phyloP scores from a whole-genome alignment of 2,329 filamentous ascomycete species.

The Trichocomaceae sp. region DNA sequence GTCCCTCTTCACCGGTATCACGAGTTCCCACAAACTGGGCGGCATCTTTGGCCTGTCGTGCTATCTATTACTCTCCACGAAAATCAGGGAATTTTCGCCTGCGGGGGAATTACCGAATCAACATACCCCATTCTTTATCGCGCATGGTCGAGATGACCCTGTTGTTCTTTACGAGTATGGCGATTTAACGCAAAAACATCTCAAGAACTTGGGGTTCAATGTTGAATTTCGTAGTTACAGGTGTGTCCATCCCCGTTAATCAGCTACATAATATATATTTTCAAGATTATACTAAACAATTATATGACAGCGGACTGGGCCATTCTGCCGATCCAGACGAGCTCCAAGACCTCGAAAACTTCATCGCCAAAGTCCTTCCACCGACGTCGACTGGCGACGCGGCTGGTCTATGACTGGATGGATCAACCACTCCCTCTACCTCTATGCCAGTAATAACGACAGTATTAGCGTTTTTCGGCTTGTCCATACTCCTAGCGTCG shows the following conservation, averaged over 20 bases:
- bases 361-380: conserved; percentile 49
- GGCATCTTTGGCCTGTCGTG: conserved; percentile 80
- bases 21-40: conserved; percentile 66
- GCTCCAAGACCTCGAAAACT: conserved; percentile 71
- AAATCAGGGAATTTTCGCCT: conserved; percentile 50
- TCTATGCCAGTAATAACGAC: neutral
- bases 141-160: conserved; percentile 71
- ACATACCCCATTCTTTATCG: conserved; percentile 80
- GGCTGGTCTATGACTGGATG: conserved; percentile 32
- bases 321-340: conserved; percentile 74
- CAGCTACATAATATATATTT: neutral
- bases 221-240: conserved; percentile 70
- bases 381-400: conserved; percentile 32
- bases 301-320: conserved; percentile 52
- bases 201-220: conserved; percentile 63
- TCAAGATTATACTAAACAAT: neutral
- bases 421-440: neutral
- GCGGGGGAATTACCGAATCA: conserved; percentile 55
- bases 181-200: conserved; percentile 55
- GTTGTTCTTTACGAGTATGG: conserved; percentile 67
- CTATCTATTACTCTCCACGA: conserved; percentile 67
- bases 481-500: conserved; percentile 1
- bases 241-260: conserved; percentile 43
- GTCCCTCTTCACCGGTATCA: conserved; percentile 72
- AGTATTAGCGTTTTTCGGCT: neutral